Conservation (phyloP, 2,329 filamentous ascomycete genomes). For the Venturiaceae sp. region DNA sequence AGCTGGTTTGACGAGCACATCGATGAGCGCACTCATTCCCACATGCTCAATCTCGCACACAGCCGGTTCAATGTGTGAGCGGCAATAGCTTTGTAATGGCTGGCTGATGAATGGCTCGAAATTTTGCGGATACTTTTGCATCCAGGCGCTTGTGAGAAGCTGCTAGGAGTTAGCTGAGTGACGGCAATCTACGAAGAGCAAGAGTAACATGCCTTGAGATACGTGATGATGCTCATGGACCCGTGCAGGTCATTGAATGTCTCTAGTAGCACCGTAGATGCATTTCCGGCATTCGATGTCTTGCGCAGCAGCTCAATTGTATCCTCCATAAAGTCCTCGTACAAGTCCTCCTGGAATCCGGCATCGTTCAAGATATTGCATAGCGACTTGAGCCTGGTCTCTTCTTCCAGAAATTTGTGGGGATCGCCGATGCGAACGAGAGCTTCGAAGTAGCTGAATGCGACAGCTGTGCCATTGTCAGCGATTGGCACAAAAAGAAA, state of each 20-base stretch:
- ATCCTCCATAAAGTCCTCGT: conserved; percentile 76
- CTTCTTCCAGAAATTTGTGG: conserved; percentile 58
- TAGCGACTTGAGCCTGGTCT: conserved; percentile 60
- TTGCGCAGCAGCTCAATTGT: conserved; percentile 59
- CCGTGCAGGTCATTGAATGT: conserved; percentile 64
- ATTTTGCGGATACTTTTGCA: conserved; percentile 61
- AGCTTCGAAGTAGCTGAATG: conserved; percentile 86
- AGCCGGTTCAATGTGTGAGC: conserved; percentile 60
- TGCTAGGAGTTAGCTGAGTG: conserved; percentile 27
- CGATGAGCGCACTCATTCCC: conserved; percentile 67
- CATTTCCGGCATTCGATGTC: conserved; percentile 51
- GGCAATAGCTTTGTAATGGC: conserved; percentile 58
- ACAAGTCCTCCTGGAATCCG: conserved; percentile 59
- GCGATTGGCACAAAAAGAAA: background rate
- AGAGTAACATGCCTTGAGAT: conserved; percentile 51
- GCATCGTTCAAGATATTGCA: conserved; percentile 60
- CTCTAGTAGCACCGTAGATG: conserved; percentile 47
- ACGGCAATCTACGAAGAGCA: conserved; percentile 10
- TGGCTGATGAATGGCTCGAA: conserved; percentile 63
- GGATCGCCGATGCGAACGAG: conserved; percentile 60
- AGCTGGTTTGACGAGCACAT: conserved; percentile 69
- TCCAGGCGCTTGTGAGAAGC: conserved; percentile 73
- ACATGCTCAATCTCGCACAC: conserved; percentile 84
- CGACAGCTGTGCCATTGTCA: conserved; percentile 55
- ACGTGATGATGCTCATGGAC: conserved; percentile 74